Base-by-base conservation (phyloP, 768 basidiomycete species). In the Butyriboletus loyo region DNA sequence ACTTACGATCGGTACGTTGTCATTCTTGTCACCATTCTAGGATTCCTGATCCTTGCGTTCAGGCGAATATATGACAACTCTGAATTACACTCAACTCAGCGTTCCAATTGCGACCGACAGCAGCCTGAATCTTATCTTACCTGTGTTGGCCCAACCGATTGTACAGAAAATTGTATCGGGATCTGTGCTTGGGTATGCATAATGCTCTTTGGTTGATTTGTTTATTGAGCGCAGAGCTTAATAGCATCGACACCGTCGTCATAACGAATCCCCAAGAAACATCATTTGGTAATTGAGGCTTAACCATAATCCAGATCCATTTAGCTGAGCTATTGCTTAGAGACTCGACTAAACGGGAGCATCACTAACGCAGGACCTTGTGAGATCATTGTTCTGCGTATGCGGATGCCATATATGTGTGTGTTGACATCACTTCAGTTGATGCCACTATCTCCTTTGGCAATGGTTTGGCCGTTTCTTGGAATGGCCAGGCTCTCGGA, bases 281-380 rank as follows among this genome's bases (percentile, higher is more conserved):
- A 10, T 77, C 82, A 14, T 89, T 89, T 59, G 73, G 82, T 80
- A 71, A 63, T 61, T 5, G 2, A 46, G 6, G 13, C 28, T 13
- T 24, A 14, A 14, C 9, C 30, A 28, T 43, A 30, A 34, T 46
- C 5, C 15, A 17, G 21, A 27, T 17, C 40, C 32, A 22, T 38
- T 52, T 40, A 24, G 15, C 48, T 58, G 19, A 64, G 25, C 24
- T 11, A 27, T n/a, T 34, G 14, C 35, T 15, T 48, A 84, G 83
- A 67, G 22, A 75, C 80, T 4, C 67, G 69, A 44, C 66, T 89
- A 49, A 79, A 76, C 30, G 87, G 87, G 22, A 77, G 75, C 25
- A 86, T 89, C 56, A 78, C 76, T 14, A 81, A 87, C 46, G 80
- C 87, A 27, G 87, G 87, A 15, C 87, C 87, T 38, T 89, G 86